Conservation (phyloP, 2,329 filamentous ascomycete genomes). For the Penicillium rolfsii region DNA sequence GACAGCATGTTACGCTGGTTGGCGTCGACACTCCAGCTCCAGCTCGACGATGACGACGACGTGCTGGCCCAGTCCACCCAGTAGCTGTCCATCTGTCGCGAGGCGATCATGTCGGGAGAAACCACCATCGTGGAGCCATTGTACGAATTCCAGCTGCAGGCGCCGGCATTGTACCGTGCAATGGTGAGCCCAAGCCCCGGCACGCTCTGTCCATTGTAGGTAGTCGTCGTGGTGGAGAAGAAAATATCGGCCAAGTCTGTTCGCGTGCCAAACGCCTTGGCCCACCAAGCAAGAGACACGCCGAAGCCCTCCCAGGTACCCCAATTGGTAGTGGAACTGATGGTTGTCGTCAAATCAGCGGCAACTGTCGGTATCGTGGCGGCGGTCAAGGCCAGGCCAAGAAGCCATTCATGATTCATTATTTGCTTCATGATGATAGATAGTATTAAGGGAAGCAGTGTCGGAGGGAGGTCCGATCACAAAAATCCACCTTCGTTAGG, state of each 20-base stretch:
- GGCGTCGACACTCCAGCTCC: slow-evolving; percentile 21
- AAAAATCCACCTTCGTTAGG: background rate
- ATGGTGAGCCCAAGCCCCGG: slow-evolving; percentile 19
- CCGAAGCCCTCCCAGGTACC: slow-evolving; percentile 18
- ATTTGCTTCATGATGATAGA: background rate
- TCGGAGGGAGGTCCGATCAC: background rate
- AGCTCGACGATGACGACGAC: slow-evolving; percentile 17
- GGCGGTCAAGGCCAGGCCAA: background rate
- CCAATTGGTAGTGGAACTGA: slow-evolving; percentile 13
- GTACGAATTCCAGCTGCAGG: slow-evolving; percentile 18
- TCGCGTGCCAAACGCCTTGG: slow-evolving; percentile 15
- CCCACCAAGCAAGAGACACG: slow-evolving; percentile 21
- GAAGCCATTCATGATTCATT: slow-evolving; percentile 3
- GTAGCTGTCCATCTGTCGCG: slow-evolving; percentile 17
- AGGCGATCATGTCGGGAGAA: slow-evolving; percentile 15
- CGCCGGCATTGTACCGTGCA: slow-evolving; percentile 20
- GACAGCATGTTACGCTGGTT: slow-evolving; percentile 19
- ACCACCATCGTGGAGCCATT: slow-evolving; percentile 16
- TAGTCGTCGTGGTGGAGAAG: slow-evolving; percentile 13
- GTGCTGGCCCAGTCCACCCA: slow-evolving; percentile 17
- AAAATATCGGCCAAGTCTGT: slow-evolving; percentile 17
- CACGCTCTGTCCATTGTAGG: slow-evolving; percentile 8
- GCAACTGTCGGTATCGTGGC: background rate
- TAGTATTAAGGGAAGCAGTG: background rate
- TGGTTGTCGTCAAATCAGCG: slow-evolving; percentile 14